Evolutionary conservation across 108 stramenopile species (phyloP).

Genomic region (Pseudonitzschia multiseries): DNA sequence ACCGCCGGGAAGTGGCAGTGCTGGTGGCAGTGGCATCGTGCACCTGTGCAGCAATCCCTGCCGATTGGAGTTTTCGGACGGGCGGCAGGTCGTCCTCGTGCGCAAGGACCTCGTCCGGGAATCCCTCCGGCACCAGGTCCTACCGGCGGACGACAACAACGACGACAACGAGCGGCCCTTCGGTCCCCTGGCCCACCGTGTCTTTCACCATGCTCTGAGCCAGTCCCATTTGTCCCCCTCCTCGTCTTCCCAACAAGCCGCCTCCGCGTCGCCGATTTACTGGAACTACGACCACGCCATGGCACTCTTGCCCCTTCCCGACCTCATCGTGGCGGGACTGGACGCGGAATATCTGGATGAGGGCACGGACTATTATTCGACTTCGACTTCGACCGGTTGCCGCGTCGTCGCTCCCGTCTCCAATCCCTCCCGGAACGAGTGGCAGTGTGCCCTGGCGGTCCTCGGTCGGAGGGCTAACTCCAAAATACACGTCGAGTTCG

Average conservation of each 20-base stretch:
- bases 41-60: slow-evolving; percentile 82
- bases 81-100: slow-evolving; percentile 78
- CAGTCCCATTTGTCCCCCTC: slow-evolving; percentile 87
- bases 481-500: slow-evolving; percentile 7
- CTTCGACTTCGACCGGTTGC: neutral
- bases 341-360: slow-evolving; percentile 21
- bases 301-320: slow-evolving; percentile 89
- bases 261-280: slow-evolving; percentile 63
- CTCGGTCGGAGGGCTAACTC: neutral
- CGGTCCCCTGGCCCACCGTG: slow-evolving; percentile 18
- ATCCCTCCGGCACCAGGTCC: slow-evolving; percentile 69
- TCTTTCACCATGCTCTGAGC: slow-evolving; percentile 82
- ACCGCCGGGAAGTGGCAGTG: neutral
- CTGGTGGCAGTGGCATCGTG: slow-evolving; percentile 4
- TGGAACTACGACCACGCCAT: slow-evolving; percentile 93
- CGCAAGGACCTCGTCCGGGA: slow-evolving; percentile 86
- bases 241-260: slow-evolving; percentile 26
- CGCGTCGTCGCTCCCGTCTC: neutral
- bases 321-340: slow-evolving; percentile 73
- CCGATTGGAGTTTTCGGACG: slow-evolving; percentile 76
- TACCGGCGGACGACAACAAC: slow-evolving; percentile 4
- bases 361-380: neutral
- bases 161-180: neutral
- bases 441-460: neutral
- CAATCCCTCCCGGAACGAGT: slow-evolving; percentile 9